Evolutionary conservation across 495 filamentous ascomycete species (phyloP).

Genomic region (Podospora anserina): DNA sequence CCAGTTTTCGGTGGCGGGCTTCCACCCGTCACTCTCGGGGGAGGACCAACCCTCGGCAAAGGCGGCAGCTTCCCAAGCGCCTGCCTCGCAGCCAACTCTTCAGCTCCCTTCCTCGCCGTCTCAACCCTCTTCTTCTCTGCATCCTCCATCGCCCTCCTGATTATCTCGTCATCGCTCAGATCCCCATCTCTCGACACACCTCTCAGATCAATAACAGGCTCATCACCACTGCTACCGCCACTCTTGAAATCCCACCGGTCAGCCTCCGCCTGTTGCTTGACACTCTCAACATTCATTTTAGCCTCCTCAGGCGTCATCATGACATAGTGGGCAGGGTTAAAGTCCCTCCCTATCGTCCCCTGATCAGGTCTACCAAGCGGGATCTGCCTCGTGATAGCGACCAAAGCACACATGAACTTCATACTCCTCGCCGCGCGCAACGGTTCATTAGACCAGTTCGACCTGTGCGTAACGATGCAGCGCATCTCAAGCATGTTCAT

Average conservation of each 20-base stretch:
- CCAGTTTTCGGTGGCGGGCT: neutral
- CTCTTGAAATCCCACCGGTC: constrained; percentile 15
- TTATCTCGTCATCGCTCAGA: constrained; percentile 11
- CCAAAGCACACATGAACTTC: constrained; percentile 78
- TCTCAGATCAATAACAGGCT: constrained; percentile 14
- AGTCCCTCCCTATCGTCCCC: constrained; percentile 54
- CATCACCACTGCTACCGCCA: neutral
- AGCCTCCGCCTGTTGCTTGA: constrained; percentile 9
- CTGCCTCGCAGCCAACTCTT: constrained; percentile 22
- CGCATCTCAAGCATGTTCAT: constrained; percentile 70
- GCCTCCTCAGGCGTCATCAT: constrained; percentile 53
- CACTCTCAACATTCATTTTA: constrained; percentile 47
- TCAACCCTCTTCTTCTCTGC: constrained; percentile 5
- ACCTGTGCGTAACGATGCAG: constrained; percentile 54
- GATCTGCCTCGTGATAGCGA: constrained; percentile 66
- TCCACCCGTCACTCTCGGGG: constrained; percentile 1
- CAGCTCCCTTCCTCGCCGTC: constrained; percentile 14
- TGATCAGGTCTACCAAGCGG: constrained; percentile 65
- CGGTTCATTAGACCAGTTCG: constrained; percentile 75
- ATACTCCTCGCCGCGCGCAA: constrained; percentile 66
- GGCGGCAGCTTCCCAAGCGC: constrained; percentile 20
- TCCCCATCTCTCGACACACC: constrained; percentile 4
- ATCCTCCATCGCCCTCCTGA: constrained; percentile 16
- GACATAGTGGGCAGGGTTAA: constrained; percentile 44
- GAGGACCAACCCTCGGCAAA: constrained; percentile 17